phyloP scores from a whole-genome alignment of 371 early-diverging fungal species.

The Circinella minor region DNA sequence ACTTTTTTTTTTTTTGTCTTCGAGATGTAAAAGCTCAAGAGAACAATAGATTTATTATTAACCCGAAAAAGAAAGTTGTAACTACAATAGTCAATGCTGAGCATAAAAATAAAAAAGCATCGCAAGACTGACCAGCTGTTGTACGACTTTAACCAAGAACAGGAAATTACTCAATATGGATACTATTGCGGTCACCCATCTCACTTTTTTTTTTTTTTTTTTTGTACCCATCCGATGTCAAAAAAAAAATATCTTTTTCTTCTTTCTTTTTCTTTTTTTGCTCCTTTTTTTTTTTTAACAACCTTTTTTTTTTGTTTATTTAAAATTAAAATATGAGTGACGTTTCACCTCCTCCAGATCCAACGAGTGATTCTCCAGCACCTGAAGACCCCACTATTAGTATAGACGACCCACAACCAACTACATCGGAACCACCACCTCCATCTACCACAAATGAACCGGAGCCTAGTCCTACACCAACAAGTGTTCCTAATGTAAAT shows the following conservation, averaged over 20 bases:
- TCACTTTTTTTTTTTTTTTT: background rate
- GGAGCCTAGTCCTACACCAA: background rate
- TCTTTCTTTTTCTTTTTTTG: background rate
- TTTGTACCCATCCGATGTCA: conserved; percentile 6
- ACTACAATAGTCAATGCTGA: background rate
- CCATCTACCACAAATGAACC: background rate
- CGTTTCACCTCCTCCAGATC: background rate
- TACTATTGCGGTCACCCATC: background rate
- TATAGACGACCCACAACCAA: too few relatives aligned
- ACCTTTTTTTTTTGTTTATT: background rate
- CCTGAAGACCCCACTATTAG: too few relatives aligned
- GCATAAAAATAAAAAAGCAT: background rate
- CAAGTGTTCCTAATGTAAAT: background rate
- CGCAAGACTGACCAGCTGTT: background rate
- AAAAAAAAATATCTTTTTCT: background rate
- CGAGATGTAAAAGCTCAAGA: too few relatives aligned
- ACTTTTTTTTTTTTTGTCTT: too few relatives aligned
- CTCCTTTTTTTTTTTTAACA: background rate
- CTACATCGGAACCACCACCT: background rate
- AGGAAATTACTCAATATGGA: background rate
- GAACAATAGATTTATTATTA: background rate
- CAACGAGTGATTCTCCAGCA: too few relatives aligned
- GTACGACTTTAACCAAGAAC: background rate
- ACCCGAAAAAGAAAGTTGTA: background rate
- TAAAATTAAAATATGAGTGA: background rate